Evolutionary conservation across 495 filamentous ascomycete genomes (phyloP), one percentile per base, ranked within the genome.

Genomic region (Aspergillus cristatus): DNA sequence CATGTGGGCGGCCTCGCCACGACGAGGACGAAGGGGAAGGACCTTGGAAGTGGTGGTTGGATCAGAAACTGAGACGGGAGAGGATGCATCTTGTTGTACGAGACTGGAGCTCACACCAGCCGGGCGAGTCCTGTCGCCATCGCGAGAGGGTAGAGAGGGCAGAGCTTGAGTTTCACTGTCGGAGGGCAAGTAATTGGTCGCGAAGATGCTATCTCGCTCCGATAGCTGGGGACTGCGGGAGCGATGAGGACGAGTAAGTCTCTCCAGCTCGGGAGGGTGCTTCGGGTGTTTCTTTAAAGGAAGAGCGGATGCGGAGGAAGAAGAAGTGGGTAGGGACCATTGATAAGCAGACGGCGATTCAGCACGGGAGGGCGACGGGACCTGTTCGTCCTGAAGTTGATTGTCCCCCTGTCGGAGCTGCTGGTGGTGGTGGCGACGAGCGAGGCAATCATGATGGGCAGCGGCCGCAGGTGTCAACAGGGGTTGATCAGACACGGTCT

Each of bases 181-280:
- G 30, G 69, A 64, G 29, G 60, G 61, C 0, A 70, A 55, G 48
- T 79, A 79, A 41, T 75, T 69, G 1, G 75, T 78, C 30, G 76
- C 76, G 47, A 78, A 79, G 53, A 79, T 79, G 52, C 71, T 76
- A 40, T 81, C 76, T 38, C 76, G 55, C 47, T 81, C 76, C 10
- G 73, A 74, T 47, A 79, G 54, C 53, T 74, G 74, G 18, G 73
- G 74, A 32, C 45, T 55, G 25, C 69, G 50, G 18, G 53, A 50
- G 26, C 40, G 37, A 41, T 53, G 49, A 17, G 47, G 51, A 37
- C 49, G 52, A 45, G 54, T 41, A 18, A 43, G 38, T 26, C 42
- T 47, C 30, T 62, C 60, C 30, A 50, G 33, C 20, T 4, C 4
- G 20, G 20, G 20, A 8, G 60, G 57, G 37, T 38, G 42, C 20